Base-by-base conservation (phyloP, 441 rosid genomes). In the Flueggea neowawraea region DNA sequence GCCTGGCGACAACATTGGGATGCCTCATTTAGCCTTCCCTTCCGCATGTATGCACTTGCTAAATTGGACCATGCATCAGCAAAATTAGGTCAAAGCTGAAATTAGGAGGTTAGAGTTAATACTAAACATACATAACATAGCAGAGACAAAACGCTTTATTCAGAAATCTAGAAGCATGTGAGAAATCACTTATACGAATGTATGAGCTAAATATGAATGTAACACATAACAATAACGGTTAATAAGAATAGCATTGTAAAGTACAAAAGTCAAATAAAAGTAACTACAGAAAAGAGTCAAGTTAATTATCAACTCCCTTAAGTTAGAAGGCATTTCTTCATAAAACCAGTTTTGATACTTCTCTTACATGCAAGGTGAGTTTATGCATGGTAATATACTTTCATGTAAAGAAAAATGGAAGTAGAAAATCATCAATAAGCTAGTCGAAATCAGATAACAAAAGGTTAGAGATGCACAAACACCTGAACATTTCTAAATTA, bases 41-140 rank as follows among this genome's bases (percentile, higher is more conserved):
- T 95, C 7, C 95, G 81, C 95, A 95, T 90, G 81, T 95, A 95
- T 31, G 98, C 96, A 80, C 96, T 95, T 31, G 96, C 99, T 70
- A 95, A 73, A 73, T 92, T 95, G 9, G 98, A 91, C 99, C 99
- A 95, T 33, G 96, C 98, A 87, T 95, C 99, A 66, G 96, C 91
- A 70, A 92, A 95, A 65, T 79, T 95, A 53, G 99, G 99, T 16
- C 91, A 91, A 55, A 95, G 91, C 99, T 95, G 91, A 73, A 71
- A 16, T 12, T 64, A 69, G 31, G 52, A 66, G 43, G 12, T 28
- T 44, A 68, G 70, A 8, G 39, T 61, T 52, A 50, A 31, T 48
- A 45, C 60, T 17, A 49, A 47, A 49, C 39, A 36, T 5, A 5
- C 6, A 8, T 36, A 36, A 36, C 64, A 55, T 48, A 54, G 50